Base-by-base conservation (phyloP, 2,329 filamentous ascomycete genomes). In the Knufia petricola region DNA sequence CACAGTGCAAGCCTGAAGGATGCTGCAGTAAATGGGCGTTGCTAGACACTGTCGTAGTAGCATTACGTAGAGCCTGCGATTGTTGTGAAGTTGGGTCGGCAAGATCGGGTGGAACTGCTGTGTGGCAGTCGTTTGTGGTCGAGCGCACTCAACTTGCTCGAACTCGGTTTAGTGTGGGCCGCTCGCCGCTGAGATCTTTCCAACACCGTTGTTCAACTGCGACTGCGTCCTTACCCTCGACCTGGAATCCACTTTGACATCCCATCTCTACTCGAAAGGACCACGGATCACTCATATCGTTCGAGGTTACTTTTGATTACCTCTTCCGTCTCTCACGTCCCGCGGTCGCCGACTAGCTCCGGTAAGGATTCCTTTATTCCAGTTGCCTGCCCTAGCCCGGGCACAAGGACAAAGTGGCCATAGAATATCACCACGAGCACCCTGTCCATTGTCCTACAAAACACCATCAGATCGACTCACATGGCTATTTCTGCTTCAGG, bases 331-430 rank as follows among this genome's bases (percentile, higher is more conserved):
- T 19, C 23, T 31, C 3, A 19, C 40, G 24, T 17, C 26, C 19
- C 21, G 21, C 17, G 40, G 40, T 43, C 20, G 30, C 32, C 43
- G 32, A 46, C 12, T 20, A 36, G 32, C 15, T 37, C 48, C 38
- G 55, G 56, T 58, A 58, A 55, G 56, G 50, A 40, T 45, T 31
- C 9, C 36, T 50, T 34, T 50, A 55, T 52, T 45, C 31, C 42
- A 50, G 46, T 52, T 57, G 56, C 56, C 56, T 57, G 50, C 40
- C 40, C 6, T 32, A 46, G 34, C 12, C 23, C 37, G 20, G 20
- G 15, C 46, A 42, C 55, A 45, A 58, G 56, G 56, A 58, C 56
- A 58, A 58, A 53, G 55, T 58, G 56, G 56, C 56, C 55, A 58
- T 51, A 58, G 55, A 53, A 53, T 49, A 50, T 53, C 48, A 42